Evolutionary conservation across 208 protist genomes (phyloP).

Genomic region (Acanthamoeba royreba): DNA sequence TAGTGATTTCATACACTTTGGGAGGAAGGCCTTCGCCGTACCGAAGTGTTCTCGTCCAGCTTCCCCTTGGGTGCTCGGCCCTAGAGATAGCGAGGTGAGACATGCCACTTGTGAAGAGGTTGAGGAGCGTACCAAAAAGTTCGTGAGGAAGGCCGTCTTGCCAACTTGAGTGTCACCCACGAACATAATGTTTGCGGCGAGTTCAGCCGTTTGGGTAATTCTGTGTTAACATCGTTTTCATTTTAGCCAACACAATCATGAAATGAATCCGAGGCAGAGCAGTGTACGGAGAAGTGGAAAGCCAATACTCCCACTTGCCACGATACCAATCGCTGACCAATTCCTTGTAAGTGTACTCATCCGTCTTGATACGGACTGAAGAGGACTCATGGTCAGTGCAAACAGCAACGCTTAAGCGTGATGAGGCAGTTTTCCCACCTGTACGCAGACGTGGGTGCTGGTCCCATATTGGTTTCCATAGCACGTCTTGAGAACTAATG

Average conservation of each 20-base stretch:
- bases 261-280: neutral
- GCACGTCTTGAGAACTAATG: neutral
- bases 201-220: neutral
- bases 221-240: neutral
- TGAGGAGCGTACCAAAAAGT: neutral
- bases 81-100: neutral
- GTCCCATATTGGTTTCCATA: conserved; percentile 20
- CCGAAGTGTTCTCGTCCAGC: neutral
- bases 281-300: conserved; percentile 27
- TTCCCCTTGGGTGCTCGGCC: neutral
- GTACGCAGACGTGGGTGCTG: neutral
- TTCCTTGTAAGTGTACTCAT: conserved; percentile 39
- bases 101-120: neutral
- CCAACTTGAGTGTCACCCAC: neutral
- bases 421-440: neutral
- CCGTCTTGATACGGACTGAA: conserved; percentile 1
- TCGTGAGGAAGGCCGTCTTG: neutral
- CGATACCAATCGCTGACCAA: conserved; percentile 17
- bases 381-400: neutral
- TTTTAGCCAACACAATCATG: neutral
- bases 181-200: neutral
- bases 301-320: neutral
- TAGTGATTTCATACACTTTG: neutral
- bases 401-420: neutral
- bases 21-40: neutral